phyloP scores from a whole-genome alignment of 768 basidiomycete genomes.

The Dendrothele bispora region DNA sequence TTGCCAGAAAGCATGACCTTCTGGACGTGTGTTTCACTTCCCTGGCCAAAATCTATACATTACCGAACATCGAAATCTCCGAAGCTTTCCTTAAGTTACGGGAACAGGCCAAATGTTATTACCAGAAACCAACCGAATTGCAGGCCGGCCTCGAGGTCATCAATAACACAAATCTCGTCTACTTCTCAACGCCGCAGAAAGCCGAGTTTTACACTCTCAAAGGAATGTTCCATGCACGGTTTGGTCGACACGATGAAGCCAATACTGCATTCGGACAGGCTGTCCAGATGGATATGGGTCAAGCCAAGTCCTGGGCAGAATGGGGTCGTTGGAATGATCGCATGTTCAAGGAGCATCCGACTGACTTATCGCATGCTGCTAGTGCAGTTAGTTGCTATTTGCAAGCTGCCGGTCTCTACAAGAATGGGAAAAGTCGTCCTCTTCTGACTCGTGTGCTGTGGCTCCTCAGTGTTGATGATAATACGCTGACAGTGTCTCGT shows the following conservation, averaged over 20 bases:
- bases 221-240: conserved; percentile 95
- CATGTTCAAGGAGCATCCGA: conserved; percentile 85
- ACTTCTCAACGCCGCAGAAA: conserved; percentile 92
- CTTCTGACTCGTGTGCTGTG: conserved; percentile 92
- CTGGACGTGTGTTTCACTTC: conserved; percentile 94
- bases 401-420: conserved; percentile 94
- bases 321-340: conserved; percentile 95
- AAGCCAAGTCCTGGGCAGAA: conserved; percentile 98
- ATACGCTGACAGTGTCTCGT: conserved; percentile 62
- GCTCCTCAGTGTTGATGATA: conserved; percentile 92
- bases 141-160: conserved; percentile 96
- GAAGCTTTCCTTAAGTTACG: conserved; percentile 98
- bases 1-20: conserved; percentile 94
- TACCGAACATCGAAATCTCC: conserved; percentile 99
- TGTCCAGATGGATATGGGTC: conserved; percentile 91
- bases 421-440: conserved; percentile 89
- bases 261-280: conserved; percentile 92
- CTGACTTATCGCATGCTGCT: conserved; percentile 73
- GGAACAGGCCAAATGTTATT: conserved; percentile 97
- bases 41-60: conserved; percentile 95
- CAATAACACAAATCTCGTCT: conserved; percentile 99
- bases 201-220: conserved; percentile 99
- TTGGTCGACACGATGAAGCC: conserved; percentile 85
- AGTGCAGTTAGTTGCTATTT: conserved; percentile 97
- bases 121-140: conserved; percentile 91